A percentile compares a stretch with the other conserved stretches of the same genome.
Evolutionary conservation across 1,284 basidiomycete species (phyloP).

Genomic region (Ganoderma sp.): DNA sequence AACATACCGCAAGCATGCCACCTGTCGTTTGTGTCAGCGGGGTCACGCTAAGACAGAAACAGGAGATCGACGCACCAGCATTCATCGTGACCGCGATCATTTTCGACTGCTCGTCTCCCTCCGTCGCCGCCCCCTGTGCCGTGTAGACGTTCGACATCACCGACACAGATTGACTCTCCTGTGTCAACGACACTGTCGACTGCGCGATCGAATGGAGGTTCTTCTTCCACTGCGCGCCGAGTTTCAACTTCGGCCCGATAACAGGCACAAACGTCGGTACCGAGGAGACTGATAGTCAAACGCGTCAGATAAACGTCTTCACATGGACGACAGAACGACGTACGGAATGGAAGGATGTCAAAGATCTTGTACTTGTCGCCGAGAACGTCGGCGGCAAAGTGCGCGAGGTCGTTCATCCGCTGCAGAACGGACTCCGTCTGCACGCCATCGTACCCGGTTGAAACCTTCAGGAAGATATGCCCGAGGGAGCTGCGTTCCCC

Average conservation of each 20-base stretch:
- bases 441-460: slow-evolving; percentile 31
- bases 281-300: slow-evolving; percentile 35
- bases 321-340: slow-evolving; percentile 9
- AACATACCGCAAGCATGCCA: slow-evolving; percentile 32
- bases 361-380: slow-evolving; percentile 40
- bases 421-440: slow-evolving; percentile 31
- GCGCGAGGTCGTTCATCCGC: slow-evolving; percentile 35
- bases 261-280: slow-evolving; percentile 45
- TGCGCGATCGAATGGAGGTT: slow-evolving; percentile 29
- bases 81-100: slow-evolving; percentile 38
- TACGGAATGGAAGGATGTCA: slow-evolving; percentile 39
- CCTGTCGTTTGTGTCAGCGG: slow-evolving; percentile 12
- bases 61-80: slow-evolving; percentile 29
- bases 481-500: slow-evolving; percentile 23
- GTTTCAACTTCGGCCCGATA: slow-evolving; percentile 30
- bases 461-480: slow-evolving; percentile 30
- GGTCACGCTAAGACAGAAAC: background rate
- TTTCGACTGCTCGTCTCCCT: slow-evolving; percentile 28
- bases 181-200: slow-evolving; percentile 26
- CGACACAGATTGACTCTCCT: slow-evolving; percentile 26
- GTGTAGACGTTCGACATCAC: slow-evolving; percentile 37
- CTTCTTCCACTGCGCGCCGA: slow-evolving; percentile 31
- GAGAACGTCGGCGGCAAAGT: slow-evolving; percentile 36
- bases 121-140: slow-evolving; percentile 16
- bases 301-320: background rate